These are phyloP conservation scores for Fusarium sacchari DNA, from an alignment of 2,329 filamentous ascomycete species.

Conservation along the genomic window DNA sequence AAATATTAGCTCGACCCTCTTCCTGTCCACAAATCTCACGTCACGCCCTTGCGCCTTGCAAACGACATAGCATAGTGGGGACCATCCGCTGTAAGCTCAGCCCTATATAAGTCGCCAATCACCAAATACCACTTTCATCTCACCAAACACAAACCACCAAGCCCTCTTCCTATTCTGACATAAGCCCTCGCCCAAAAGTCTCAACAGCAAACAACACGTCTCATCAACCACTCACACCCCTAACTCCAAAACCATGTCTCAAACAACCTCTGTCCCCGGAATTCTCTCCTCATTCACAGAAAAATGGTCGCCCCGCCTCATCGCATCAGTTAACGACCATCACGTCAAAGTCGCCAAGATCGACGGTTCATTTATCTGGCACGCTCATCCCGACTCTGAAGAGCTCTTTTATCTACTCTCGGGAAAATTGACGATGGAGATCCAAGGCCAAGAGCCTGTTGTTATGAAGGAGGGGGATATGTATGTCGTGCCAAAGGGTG, in stretches of 20 bases:
- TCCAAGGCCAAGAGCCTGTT: constrained; percentile 44
- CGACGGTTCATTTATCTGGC: constrained; percentile 53
- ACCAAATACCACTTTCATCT: not conserved
- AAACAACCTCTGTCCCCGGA: constrained; percentile 39
- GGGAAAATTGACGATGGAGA: constrained; percentile 49
- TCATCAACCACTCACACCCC: not conserved
- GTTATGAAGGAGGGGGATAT: constrained; percentile 47
- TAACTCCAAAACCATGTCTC: constrained; percentile 6
- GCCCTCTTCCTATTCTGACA: not conserved
- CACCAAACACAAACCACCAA: not conserved
- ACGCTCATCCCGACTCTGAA: constrained; percentile 53
- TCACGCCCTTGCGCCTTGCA: constrained; percentile 21
- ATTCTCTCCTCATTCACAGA: constrained; percentile 44
- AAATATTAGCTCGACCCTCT: not conserved
- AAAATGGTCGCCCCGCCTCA: constrained; percentile 46
- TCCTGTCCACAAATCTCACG: not conserved
- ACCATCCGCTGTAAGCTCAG: not conserved
- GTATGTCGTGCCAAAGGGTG: constrained; percentile 50
- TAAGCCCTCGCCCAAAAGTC: no score
- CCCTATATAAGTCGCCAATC: not conserved
- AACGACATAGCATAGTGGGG: constrained; percentile 15
- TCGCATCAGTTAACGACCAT: constrained; percentile 50
- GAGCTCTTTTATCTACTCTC: constrained; percentile 54
- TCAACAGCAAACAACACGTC: no score
- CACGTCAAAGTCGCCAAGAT: constrained; percentile 55